Evolutionary conservation across 306 rosid species (phyloP).

Genomic region (Cucurbita moschata): DNA sequence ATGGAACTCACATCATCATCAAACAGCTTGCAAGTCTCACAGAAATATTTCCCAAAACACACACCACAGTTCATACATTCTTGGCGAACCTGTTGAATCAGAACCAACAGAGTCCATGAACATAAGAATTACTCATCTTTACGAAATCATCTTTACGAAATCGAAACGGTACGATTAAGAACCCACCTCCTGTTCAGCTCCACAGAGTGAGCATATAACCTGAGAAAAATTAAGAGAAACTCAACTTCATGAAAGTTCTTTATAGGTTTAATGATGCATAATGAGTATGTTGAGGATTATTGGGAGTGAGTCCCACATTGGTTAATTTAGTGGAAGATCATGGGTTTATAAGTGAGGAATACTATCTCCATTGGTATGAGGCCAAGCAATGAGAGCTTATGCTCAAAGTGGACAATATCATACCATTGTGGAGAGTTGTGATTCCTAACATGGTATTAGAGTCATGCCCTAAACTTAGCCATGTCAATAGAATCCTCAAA

Average conservation of each 20-base stretch:
- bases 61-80: slow-evolving; percentile 70
- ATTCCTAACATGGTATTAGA: too few species aligned
- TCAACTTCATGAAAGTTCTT: background rate
- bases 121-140: background rate
- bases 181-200: slow-evolving; percentile 76
- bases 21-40: slow-evolving; percentile 64
- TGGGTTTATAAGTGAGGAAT: too few species aligned
- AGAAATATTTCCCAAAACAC: slow-evolving; percentile 74
- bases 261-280: background rate
- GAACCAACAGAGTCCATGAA: slow-evolving; percentile 5
- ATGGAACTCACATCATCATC: slow-evolving; percentile 70
- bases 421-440: too few species aligned
- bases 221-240: slow-evolving; percentile 9
- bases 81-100: slow-evolving; percentile 52
- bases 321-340: too few species aligned
- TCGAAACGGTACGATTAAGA: background rate
- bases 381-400: too few species aligned
- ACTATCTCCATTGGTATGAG: too few species aligned
- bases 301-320: too few species aligned
- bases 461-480: too few species aligned
- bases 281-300: background rate
- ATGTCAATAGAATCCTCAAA: too few species aligned
- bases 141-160: background rate
- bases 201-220: slow-evolving; percentile 78
- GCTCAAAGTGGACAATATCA: too few species aligned